These are phyloP conservation scores for Chlorella sp. DNA, from an alignment of 139 green algal species.

Conservation along the genomic window DNA sequence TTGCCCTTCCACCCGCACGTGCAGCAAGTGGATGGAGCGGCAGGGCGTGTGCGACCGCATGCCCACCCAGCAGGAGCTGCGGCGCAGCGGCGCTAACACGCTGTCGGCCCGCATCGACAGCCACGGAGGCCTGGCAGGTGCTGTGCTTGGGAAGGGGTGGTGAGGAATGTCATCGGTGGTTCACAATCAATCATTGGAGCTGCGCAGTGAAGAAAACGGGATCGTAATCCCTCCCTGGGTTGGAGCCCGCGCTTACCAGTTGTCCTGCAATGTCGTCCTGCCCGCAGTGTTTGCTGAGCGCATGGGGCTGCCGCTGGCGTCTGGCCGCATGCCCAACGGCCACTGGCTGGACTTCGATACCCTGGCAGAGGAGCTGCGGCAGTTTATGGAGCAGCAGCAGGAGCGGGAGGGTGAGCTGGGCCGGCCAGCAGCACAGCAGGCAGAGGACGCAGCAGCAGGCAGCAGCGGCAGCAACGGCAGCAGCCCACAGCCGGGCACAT, in stretches of 20 bases:
- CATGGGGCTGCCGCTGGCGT: constrained; percentile 37
- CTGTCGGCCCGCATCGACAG: constrained; percentile 36
- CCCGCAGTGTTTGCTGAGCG: constrained; percentile 20
- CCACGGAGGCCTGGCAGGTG: constrained; percentile 45
- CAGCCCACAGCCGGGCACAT: background rate
- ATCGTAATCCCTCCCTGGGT: too few relatives aligned
- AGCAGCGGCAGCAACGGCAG: constrained; percentile 1
- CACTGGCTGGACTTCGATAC: constrained; percentile 42
- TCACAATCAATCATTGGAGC: too few relatives aligned
- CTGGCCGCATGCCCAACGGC: constrained; percentile 35
- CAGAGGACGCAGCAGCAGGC: background rate
- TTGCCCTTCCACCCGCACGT: background rate
- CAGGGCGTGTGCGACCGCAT: constrained; percentile 16
- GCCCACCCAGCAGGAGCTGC: constrained; percentile 52
- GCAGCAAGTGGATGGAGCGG: constrained; percentile 48
- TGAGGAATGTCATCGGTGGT: too few relatives aligned
- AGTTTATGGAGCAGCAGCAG: constrained; percentile 15
- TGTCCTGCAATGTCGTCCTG: too few relatives aligned
- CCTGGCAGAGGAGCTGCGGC: constrained; percentile 31
- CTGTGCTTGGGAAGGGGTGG: background rate
- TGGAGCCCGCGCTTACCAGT: too few relatives aligned
- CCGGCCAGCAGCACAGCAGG: background rate
- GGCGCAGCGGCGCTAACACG: constrained; percentile 36
- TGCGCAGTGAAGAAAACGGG: too few relatives aligned
- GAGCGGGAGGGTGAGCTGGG: too few relatives aligned